phyloP scores from a whole-genome alignment of 2,329 filamentous ascomycete species.

The Aspergillus floridensis region DNA sequence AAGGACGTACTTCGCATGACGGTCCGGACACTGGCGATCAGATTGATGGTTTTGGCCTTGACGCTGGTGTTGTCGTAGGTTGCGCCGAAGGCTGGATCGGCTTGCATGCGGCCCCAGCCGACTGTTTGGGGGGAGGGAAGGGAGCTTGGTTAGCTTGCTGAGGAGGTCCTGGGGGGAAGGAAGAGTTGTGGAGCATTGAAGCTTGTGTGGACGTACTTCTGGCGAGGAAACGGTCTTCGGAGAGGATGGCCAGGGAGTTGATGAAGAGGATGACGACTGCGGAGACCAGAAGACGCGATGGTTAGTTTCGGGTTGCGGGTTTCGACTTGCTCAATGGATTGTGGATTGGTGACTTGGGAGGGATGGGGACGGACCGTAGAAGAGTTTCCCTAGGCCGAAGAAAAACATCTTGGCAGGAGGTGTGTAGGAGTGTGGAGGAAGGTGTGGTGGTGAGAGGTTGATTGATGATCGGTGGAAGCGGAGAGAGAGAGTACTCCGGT shows the following conservation, averaged over 20 bases:
- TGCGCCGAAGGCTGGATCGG: constrained; percentile 75
- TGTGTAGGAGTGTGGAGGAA: background rate
- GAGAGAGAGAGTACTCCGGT: too few relatives aligned
- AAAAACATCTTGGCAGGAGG: constrained; percentile 60
- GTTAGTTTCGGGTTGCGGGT: constrained; percentile 3
- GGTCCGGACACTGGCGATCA: constrained; percentile 86
- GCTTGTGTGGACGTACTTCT: constrained; percentile 54
- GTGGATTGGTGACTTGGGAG: constrained; percentile 3
- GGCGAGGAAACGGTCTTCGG: constrained; percentile 89
- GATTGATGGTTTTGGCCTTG: constrained; percentile 81
- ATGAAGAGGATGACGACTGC: constrained; percentile 79
- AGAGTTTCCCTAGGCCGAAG: constrained; percentile 66
- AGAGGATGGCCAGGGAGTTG: constrained; percentile 90
- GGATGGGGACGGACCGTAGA: constrained; percentile 58
- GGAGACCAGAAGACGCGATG: background rate
- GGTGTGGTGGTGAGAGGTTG: constrained; percentile 13
- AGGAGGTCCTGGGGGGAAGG: too few relatives aligned
- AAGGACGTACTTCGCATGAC: constrained; percentile 79
- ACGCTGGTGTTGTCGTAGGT: constrained; percentile 70
- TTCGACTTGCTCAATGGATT: background rate
- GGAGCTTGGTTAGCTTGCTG: background rate
- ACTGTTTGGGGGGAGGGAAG: constrained; percentile 54
- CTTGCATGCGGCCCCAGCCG: constrained; percentile 66
- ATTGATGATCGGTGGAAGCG: background rate
- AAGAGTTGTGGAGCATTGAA: too few relatives aligned